Conservation (phyloP, 2,329 filamentous ascomycete species). For the Pleomassaria siparia region DNA sequence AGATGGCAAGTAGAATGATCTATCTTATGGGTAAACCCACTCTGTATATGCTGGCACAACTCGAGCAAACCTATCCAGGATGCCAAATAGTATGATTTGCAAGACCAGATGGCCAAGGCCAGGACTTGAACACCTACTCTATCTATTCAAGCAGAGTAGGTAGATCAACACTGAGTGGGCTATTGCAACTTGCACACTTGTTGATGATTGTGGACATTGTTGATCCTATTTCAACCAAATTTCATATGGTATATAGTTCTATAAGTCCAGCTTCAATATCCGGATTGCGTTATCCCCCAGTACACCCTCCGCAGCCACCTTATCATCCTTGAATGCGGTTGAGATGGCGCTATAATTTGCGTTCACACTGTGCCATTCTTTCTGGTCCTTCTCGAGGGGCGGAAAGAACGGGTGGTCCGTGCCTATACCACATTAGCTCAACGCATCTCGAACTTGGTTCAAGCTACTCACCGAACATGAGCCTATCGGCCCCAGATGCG, state of each 20-base stretch:
- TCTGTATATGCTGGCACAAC: too few relatives aligned
- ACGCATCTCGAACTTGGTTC: not conserved
- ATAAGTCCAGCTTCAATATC: slow-evolving; percentile 44
- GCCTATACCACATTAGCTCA: slow-evolving; percentile 40
- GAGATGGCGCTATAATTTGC: slow-evolving; percentile 60
- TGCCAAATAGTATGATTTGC: too few relatives aligned
- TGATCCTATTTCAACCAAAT: too few relatives aligned
- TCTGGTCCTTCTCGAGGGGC: slow-evolving; percentile 64
- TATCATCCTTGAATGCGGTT: slow-evolving; percentile 51
- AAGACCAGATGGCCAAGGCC: too few relatives aligned
- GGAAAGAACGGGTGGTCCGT: slow-evolving; percentile 86
- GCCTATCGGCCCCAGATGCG: slow-evolving; percentile 65
- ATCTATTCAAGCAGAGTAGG: too few relatives aligned
- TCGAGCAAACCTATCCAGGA: too few relatives aligned
- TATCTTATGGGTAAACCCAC: too few relatives aligned
- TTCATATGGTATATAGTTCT: not conserved
- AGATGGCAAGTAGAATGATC: too few relatives aligned
- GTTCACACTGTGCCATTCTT: slow-evolving; percentile 70
- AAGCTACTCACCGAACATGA: slow-evolving; percentile 66
- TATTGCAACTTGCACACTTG: too few relatives aligned
- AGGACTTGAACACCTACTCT: too few relatives aligned
- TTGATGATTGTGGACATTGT: too few relatives aligned
- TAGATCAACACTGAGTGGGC: too few relatives aligned
- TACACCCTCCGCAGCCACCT: slow-evolving; percentile 53
- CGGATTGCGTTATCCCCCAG: slow-evolving; percentile 63